These are phyloP conservation scores for Salmacisia buchloeana DNA, from an alignment of 1,284 basidiomycete genomes.

Conservation along the genomic window DNA sequence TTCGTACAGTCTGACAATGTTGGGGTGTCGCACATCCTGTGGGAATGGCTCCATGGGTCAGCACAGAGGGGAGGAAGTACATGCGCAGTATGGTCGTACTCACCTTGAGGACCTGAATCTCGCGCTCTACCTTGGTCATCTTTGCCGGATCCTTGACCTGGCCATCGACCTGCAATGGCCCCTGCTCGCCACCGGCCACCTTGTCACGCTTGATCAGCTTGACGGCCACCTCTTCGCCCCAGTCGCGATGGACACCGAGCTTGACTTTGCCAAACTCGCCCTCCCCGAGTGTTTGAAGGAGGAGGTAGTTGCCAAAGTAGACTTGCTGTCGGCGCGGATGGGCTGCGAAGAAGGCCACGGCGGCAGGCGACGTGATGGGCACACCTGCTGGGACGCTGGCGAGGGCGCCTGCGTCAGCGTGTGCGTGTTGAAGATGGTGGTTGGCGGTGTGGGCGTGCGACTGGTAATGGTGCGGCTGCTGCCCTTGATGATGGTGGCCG, in stretches of 20 bases:
- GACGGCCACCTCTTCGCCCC: slow-evolving; percentile 98
- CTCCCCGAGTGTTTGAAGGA: slow-evolving; percentile 60
- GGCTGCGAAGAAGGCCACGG: slow-evolving; percentile 48
- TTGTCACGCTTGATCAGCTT: slow-evolving; percentile 93
- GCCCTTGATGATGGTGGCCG: too few relatives aligned
- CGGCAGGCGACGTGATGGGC: slow-evolving; percentile 47
- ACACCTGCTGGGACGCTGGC: slow-evolving; percentile 34
- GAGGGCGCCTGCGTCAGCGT: not conserved
- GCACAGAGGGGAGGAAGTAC: slow-evolving; percentile 11
- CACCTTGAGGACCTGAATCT: slow-evolving; percentile 93
- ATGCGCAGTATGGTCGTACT: slow-evolving; percentile 51
- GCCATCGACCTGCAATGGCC: slow-evolving; percentile 25
- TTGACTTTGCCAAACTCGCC: slow-evolving; percentile 99
- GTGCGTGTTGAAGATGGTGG: too few relatives aligned
- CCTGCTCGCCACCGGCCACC: slow-evolving; percentile 64
- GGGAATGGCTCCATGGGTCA: slow-evolving; percentile 9
- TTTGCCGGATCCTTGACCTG: slow-evolving; percentile 56
- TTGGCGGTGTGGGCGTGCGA: too few relatives aligned
- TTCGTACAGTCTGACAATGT: slow-evolving; percentile 96
- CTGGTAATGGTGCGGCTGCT: too few relatives aligned
- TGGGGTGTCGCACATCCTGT: slow-evolving; percentile 89
- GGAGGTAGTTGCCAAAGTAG: slow-evolving; percentile 49
- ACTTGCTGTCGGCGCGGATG: slow-evolving; percentile 49
- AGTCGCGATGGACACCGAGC: slow-evolving; percentile 82
- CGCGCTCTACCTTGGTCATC: slow-evolving; percentile 91